Evolutionary conservation across 2,329 filamentous ascomycete genomes (phyloP).

Genomic region (Parastagonospora avenae): DNA sequence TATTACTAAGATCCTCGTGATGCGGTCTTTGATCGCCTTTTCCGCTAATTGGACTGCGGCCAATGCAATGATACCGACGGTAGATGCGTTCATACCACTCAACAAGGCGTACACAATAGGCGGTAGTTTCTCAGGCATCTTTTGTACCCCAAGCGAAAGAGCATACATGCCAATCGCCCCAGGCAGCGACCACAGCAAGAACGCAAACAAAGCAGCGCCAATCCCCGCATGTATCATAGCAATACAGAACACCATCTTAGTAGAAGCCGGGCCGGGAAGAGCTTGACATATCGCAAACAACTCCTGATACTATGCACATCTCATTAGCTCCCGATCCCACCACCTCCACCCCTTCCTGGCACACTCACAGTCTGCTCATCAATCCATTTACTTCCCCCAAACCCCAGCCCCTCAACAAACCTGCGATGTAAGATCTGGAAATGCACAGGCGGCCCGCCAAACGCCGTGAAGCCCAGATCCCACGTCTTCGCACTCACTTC

Average conservation of each 20-base stretch:
- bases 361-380: constrained; percentile 67
- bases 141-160: constrained; percentile 67
- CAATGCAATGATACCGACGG: constrained; percentile 72
- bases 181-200: constrained; percentile 71
- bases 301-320: constrained; percentile 66
- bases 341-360: neutral
- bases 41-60: constrained; percentile 71
- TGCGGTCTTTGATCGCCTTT: constrained; percentile 69
- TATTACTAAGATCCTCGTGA: constrained; percentile 69
- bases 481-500: constrained; percentile 49
- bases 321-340: neutral
- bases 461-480: constrained; percentile 68
- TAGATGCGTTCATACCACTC: constrained; percentile 73
- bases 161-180: constrained; percentile 73
- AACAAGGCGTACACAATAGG: constrained; percentile 69
- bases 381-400: constrained; percentile 64
- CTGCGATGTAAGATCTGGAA: constrained; percentile 69
- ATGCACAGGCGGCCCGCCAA: constrained; percentile 72
- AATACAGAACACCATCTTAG: constrained; percentile 74
- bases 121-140: constrained; percentile 64
- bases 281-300: constrained; percentile 73
- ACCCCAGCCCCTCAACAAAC: constrained; percentile 60
- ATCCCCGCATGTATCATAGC: constrained; percentile 67
- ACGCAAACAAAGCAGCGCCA: constrained; percentile 61
- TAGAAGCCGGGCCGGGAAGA: constrained; percentile 69